phyloP scores from a whole-genome alignment of 345 rosid genomes.

The Eucalyptus albens region DNA sequence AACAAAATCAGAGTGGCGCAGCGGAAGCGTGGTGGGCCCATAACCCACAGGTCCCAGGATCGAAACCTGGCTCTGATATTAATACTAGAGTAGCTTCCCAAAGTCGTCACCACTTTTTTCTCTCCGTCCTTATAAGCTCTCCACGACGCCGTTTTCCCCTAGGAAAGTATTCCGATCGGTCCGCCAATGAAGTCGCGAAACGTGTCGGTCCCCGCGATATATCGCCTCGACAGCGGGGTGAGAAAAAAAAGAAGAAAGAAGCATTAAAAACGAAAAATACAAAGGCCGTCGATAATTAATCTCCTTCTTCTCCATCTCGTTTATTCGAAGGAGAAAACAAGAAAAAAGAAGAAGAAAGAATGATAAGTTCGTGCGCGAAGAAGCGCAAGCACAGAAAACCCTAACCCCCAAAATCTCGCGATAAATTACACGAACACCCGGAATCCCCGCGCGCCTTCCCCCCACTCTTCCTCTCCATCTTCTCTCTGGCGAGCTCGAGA shows the following conservation, averaged over 20 bases:
- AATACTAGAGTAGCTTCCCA: background rate
- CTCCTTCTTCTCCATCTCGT: background rate
- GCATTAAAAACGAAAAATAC: background rate
- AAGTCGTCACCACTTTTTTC: background rate
- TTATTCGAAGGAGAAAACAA: background rate
- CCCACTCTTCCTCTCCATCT: background rate
- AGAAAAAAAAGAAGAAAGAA: background rate
- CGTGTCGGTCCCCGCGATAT: background rate
- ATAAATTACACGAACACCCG: background rate
- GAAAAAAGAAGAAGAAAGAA: background rate
- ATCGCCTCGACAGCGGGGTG: background rate
- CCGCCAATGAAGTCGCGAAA: background rate
- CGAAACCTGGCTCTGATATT: constrained; percentile 58
- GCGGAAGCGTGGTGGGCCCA: constrained; percentile 85
- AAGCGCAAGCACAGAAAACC: background rate
- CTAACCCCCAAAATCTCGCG: background rate
- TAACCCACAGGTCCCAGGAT: constrained; percentile 78
- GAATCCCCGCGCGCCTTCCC: background rate
- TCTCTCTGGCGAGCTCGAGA: background rate
- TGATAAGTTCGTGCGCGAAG: background rate
- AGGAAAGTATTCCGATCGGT: background rate
- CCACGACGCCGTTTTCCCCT: background rate
- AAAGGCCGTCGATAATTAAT: background rate
- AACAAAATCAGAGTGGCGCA: constrained; percentile 66
- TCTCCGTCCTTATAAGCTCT: no score